Conservation (phyloP, 2,329 filamentous ascomycete species). For the Fusarium veterinarium region DNA sequence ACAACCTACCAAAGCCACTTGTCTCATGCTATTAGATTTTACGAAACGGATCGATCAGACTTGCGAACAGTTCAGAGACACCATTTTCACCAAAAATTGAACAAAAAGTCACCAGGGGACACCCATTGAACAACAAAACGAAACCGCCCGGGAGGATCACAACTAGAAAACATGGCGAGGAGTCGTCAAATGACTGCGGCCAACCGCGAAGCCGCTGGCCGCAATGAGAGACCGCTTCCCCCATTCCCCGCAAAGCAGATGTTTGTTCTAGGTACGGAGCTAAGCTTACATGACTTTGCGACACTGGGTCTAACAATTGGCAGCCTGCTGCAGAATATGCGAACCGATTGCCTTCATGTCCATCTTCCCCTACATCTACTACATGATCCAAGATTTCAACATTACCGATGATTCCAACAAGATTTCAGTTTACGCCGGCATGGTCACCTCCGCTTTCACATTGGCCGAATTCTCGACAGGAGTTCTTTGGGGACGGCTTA, state of each 20-base stretch:
- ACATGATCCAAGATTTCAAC: conserved; percentile 93
- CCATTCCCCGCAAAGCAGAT: conserved; percentile 59
- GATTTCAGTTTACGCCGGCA: conserved; percentile 92
- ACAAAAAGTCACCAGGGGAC: background rate
- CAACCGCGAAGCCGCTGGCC: conserved; percentile 39
- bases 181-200: conserved; percentile 39
- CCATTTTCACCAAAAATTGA: background rate
- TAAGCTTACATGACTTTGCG: background rate
- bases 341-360: conserved; percentile 99
- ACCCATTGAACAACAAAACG: conserved; percentile 4
- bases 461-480: conserved; percentile 95
- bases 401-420: conserved; percentile 81
- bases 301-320: conserved; percentile 20
- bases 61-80: conserved; percentile 11
- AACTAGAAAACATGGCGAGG: conserved; percentile 46
- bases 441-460: conserved; percentile 96
- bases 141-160: conserved; percentile 19
- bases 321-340: conserved; percentile 93
- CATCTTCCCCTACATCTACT: conserved; percentile 98
- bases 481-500: conserved; percentile 91
- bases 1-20: background rate
- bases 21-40: conserved; percentile 15
- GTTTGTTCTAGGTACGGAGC: conserved; percentile 61
- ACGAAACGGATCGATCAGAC: conserved; percentile 14
- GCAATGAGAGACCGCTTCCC: conserved; percentile 41